phyloP scores from a whole-genome alignment of 371 early-diverging fungal genomes.

The Mucor ambiguus region DNA sequence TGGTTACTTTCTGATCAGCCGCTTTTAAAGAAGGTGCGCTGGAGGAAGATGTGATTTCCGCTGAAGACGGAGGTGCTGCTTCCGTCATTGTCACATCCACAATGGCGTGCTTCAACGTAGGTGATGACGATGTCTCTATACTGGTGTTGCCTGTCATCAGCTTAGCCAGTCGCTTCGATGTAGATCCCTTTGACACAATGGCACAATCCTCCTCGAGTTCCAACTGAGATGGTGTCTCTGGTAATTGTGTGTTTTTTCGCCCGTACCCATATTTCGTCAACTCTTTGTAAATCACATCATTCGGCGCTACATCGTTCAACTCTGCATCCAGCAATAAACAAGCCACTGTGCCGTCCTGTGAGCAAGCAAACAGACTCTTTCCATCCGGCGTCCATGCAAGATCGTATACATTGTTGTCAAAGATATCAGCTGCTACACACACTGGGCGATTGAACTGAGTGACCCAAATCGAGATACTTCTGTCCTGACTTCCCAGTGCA shows the following conservation, averaged over 20 bases:
- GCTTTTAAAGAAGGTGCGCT: slow-evolving; percentile 9
- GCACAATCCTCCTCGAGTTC: slow-evolving; percentile 68
- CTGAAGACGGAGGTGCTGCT: neutral
- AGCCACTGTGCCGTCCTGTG: slow-evolving; percentile 92
- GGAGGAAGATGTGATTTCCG: slow-evolving; percentile 1
- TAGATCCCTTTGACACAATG: slow-evolving; percentile 34
- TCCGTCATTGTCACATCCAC: slow-evolving; percentile 10
- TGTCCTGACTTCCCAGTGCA: slow-evolving; percentile 94
- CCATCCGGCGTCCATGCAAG: slow-evolving; percentile 90
- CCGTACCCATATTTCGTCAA: slow-evolving; percentile 76
- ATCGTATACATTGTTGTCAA: slow-evolving; percentile 86
- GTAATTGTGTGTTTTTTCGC: slow-evolving; percentile 53
- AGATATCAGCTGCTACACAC: slow-evolving; percentile 74
- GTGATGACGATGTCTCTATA: slow-evolving; percentile 5
- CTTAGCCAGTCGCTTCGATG: slow-evolving; percentile 45
- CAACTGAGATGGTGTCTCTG: slow-evolving; percentile 69
- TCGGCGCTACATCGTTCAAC: slow-evolving; percentile 64
- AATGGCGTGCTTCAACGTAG: neutral
- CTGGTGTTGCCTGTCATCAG: slow-evolving; percentile 43
- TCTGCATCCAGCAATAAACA: slow-evolving; percentile 73
- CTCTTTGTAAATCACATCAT: slow-evolving; percentile 62
- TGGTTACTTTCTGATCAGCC: slow-evolving; percentile 61
- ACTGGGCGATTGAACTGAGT: slow-evolving; percentile 77
- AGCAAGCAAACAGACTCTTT: slow-evolving; percentile 78
- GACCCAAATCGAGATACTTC: slow-evolving; percentile 89